A percentile compares a stretch with the other conserved stretches of the same genome.
Evolutionary conservation across 2,329 filamentous ascomycete genomes (phyloP).

Genomic region (Dichotomopilus funicola): DNA sequence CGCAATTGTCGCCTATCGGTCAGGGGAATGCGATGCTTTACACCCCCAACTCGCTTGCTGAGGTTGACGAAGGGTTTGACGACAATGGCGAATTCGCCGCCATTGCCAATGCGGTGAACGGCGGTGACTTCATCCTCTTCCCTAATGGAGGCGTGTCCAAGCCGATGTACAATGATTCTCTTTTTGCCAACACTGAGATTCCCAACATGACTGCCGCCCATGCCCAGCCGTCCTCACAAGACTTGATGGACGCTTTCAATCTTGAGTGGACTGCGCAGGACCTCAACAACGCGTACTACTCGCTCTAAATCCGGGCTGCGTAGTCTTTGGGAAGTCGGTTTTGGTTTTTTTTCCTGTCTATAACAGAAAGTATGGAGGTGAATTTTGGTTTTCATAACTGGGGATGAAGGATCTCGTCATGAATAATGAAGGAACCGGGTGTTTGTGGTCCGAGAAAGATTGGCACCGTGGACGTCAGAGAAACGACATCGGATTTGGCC

Average conservation of each 20-base stretch:
- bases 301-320: slow-evolving; percentile 5
- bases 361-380: background rate
- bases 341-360: too few species aligned
- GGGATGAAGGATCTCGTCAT: slow-evolving; percentile 1
- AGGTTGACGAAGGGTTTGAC: slow-evolving; percentile 60
- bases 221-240: slow-evolving; percentile 46
- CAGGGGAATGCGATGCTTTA: slow-evolving; percentile 64
- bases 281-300: slow-evolving; percentile 12
- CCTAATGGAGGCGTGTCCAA: slow-evolving; percentile 37
- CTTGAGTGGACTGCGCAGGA: slow-evolving; percentile 36
- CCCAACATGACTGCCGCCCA: slow-evolving; percentile 46
- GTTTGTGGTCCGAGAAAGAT: slow-evolving; percentile 7
- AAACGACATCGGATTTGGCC: background rate
- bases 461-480: slow-evolving; percentile 1
- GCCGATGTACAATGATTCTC: slow-evolving; percentile 35
- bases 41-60: slow-evolving; percentile 55
- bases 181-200: slow-evolving; percentile 41
- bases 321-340: too few species aligned
- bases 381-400: background rate
- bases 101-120: slow-evolving; percentile 29
- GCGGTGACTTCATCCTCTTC: slow-evolving; percentile 61
- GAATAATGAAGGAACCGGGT: slow-evolving; percentile 18
- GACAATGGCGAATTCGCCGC: slow-evolving; percentile 40
- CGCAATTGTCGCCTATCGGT: slow-evolving; percentile 62
- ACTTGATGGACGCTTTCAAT: slow-evolving; percentile 37